Evolutionary conservation across 1,139 yeast genomes (phyloP), one percentile per base, ranked within the genome.

Genomic region (Taphrina sp.): DNA sequence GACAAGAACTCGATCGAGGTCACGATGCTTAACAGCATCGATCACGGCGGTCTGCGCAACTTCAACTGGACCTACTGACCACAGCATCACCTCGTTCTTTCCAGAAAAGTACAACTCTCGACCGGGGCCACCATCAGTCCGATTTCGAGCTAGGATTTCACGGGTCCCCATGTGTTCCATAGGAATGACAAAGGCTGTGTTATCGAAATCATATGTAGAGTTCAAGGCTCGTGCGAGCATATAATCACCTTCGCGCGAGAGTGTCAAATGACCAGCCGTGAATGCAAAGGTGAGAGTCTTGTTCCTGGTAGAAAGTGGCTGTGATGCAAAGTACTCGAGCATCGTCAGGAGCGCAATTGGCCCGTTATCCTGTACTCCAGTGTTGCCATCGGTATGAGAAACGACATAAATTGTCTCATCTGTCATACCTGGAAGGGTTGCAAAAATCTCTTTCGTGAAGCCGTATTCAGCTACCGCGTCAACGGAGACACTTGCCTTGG

Each of bases 101-200:
- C 38, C 38, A 4, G 38, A 14, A 16, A 35, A 35, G 5, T 35
- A 7, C 38, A 35, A 16, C 7, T 14, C 38, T 4, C 38, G 38
- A 5, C 38, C 38, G 5, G 38, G 20, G 17, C 12, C n/a, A n/a
- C 38, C 38, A n/a, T 35, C 38, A 22, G 38, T 35, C 12, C 38
- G 38, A 16, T 35, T 35, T 12, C n/a, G 5, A 3, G 38, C 22
- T n/a, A 16, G 4, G 12, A 35, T 35, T 23, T 35, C 38, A 8
- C 38, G 38, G 3, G 38, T 35, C 5, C 38, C 38, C 38, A 35
- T 35, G 12, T 35, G 38, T 16, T 35, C 38, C 38, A 35, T 3
- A 7, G 38, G n/a, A 16, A 35, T 35, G 38, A 35, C 38, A 7
- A 35, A n/a, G n/a, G 38, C 5, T 5, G 38, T 35, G 20, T n/a